Conservation (phyloP, 257 asterid genomes). For the Solanum gandarillasii region DNA sequence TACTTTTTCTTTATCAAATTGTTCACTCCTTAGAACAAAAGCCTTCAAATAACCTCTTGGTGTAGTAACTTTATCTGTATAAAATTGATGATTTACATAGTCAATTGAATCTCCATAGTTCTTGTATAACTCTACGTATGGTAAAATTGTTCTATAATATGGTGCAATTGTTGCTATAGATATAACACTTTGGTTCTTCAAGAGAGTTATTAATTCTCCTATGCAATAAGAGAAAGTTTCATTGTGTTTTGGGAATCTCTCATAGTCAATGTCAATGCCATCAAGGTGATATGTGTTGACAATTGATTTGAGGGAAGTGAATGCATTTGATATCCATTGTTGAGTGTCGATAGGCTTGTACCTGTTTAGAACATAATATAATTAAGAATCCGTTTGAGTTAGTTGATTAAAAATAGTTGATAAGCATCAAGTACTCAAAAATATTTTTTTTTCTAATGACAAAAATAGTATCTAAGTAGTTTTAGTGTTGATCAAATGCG, state of each 20-base stretch:
- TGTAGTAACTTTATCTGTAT: constrained; percentile 41
- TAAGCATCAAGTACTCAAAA: not conserved
- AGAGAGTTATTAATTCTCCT: constrained; percentile 40
- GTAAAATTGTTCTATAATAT: constrained; percentile 29
- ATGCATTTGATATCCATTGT: constrained; percentile 57
- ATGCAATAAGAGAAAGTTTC: constrained; percentile 51
- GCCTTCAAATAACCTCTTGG: constrained; percentile 32
- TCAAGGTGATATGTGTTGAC: constrained; percentile 38
- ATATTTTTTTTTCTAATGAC: too few species aligned
- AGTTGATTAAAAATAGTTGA: not conserved
- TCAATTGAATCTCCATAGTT: constrained; percentile 33
- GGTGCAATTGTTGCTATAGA: constrained; percentile 59
- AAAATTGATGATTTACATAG: constrained; percentile 61
- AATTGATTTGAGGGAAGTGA: constrained; percentile 36
- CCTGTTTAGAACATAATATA: constrained; percentile 27
- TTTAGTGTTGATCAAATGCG: not conserved
- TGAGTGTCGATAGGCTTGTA: constrained; percentile 27
- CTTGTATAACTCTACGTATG: constrained; percentile 31
- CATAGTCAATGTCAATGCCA: constrained; percentile 67
- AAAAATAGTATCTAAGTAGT: not conserved
- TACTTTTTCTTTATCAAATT: constrained; percentile 33
- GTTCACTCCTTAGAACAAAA: constrained; percentile 24
- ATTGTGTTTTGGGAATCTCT: constrained; percentile 25
- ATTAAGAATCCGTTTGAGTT: not conserved
- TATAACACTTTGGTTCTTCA: constrained; percentile 51